Percentiles rank a stretch among this genome's conserved stretches.
phyloP scores from a whole-genome alignment of 208 protist species.

The Leishmania gerbilli region DNA sequence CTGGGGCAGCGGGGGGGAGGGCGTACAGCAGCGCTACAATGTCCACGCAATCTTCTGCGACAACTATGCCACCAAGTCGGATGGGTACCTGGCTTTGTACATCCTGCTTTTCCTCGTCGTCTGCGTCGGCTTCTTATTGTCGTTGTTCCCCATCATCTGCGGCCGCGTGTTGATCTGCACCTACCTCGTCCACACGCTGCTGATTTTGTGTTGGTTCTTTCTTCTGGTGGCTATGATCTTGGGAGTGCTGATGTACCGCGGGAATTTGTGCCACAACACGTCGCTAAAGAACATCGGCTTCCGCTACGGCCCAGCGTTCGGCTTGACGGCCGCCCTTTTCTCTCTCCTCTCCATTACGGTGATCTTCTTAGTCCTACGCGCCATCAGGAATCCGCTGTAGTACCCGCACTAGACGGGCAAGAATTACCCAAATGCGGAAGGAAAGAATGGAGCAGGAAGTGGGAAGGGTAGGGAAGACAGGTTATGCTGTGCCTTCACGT shows the following conservation, averaged over 20 bases:
- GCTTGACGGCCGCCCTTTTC: slow-evolving; percentile 35
- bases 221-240: slow-evolving; percentile 31
- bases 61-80: slow-evolving; percentile 15
- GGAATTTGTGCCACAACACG: slow-evolving; percentile 19
- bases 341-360: slow-evolving; percentile 26
- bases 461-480: not conserved
- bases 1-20: not conserved
- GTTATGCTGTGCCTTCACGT: not conserved
- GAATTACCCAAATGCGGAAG: not conserved
- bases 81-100: slow-evolving; percentile 20
- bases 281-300: slow-evolving; percentile 44
- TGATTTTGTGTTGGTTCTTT: slow-evolving; percentile 29
- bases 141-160: slow-evolving; percentile 32
- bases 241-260: slow-evolving; percentile 19
- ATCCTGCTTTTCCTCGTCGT: slow-evolving; percentile 22
- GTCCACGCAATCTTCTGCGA: slow-evolving; percentile 30
- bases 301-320: slow-evolving; percentile 40
- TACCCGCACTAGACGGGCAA: slow-evolving; percentile 20
- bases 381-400: slow-evolving; percentile 12
- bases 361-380: slow-evolving; percentile 28
- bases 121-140: slow-evolving; percentile 14
- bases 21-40: slow-evolving; percentile 7
- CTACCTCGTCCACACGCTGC: slow-evolving; percentile 33
- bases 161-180: slow-evolving; percentile 34
- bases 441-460: not conserved